These are phyloP conservation scores for Aureococcus anophagefferens DNA, from an alignment of 108 stramenopile genomes.

Conservation along the genomic window DNA sequence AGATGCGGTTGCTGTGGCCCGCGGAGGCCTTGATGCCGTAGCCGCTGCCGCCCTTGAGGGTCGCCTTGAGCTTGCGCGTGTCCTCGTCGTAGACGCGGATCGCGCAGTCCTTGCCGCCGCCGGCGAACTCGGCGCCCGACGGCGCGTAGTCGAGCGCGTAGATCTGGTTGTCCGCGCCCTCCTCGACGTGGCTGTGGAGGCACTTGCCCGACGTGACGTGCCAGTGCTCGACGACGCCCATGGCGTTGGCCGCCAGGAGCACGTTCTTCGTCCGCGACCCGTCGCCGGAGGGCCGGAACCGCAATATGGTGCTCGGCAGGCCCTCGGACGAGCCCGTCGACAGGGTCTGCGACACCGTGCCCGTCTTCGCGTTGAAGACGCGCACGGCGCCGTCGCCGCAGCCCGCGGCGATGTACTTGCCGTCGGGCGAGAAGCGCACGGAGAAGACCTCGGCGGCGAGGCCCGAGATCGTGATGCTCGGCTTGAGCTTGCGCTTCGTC, in stretches of 20 bases:
- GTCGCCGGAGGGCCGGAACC: slow-evolving; percentile 38
- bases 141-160: slow-evolving; percentile 44
- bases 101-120: slow-evolving; percentile 43
- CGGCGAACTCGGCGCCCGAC: slow-evolving; percentile 33
- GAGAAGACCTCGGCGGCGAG: slow-evolving; percentile 47
- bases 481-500: too few relatives aligned
- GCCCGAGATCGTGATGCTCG: slow-evolving; percentile 38
- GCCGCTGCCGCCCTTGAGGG: slow-evolving; percentile 26
- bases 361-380: slow-evolving; percentile 45
- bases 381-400: slow-evolving; percentile 53
- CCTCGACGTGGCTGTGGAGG: slow-evolving; percentile 29
- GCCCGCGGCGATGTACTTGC: slow-evolving; percentile 46
- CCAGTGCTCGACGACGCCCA: slow-evolving; percentile 47
- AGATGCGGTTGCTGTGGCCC: slow-evolving; percentile 49
- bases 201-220: slow-evolving; percentile 59
- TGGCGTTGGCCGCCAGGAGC: slow-evolving; percentile 39
- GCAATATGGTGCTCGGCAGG: slow-evolving; percentile 36
- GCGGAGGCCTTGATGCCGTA: slow-evolving; percentile 25
- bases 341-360: slow-evolving; percentile 42
- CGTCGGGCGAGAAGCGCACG: slow-evolving; percentile 43
- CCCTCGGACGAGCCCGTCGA: slow-evolving; percentile 5
- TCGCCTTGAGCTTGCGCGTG: slow-evolving; percentile 23
- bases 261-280: slow-evolving; percentile 44
- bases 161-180: slow-evolving; percentile 38
- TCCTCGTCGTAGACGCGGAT: slow-evolving; percentile 46